Evolutionary conservation across 2,329 filamentous ascomycete genomes (phyloP).

Genomic region (Exutisphaerella laricina): DNA sequence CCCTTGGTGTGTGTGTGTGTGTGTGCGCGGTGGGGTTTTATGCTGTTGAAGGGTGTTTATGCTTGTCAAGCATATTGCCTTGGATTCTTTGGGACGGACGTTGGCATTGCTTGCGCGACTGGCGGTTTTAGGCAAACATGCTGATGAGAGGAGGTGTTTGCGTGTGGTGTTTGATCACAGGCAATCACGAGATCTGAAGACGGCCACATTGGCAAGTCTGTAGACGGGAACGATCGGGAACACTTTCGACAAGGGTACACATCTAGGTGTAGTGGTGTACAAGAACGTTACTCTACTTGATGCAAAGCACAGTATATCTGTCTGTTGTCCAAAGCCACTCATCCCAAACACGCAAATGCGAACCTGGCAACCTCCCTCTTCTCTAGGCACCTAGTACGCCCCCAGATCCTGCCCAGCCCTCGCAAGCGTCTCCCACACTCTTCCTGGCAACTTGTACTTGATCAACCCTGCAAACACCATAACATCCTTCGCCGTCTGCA

Average conservation of each 20-base stretch:
- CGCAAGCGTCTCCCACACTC: conserved; percentile 82
- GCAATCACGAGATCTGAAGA: conserved; percentile 1
- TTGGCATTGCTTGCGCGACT: conserved; percentile 2
- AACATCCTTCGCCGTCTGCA: conserved; percentile 78
- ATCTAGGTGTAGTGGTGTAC: too few relatives aligned
- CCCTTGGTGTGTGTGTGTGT: neutral
- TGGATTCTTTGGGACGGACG: neutral
- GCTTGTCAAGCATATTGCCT: too few relatives aligned
- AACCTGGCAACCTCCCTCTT: too few relatives aligned
- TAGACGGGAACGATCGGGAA: too few relatives aligned
- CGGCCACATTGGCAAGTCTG: too few relatives aligned
- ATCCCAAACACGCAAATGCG: too few relatives aligned
- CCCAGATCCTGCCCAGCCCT: conserved; percentile 64
- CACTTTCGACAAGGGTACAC: too few relatives aligned
- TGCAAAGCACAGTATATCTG: too few relatives aligned
- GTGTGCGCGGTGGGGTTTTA: neutral
- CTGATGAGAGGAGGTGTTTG: too few relatives aligned
- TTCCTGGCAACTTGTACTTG: conserved; percentile 79
- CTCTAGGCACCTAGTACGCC: conserved; percentile 31
- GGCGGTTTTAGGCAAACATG: conserved; percentile 7
- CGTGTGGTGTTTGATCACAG: conserved; percentile 4
- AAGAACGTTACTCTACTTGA: too few relatives aligned
- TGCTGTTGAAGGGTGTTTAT: conserved; percentile 1
- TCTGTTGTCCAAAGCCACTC: neutral
- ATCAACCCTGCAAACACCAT: conserved; percentile 93